Base-by-base conservation (phyloP, 371 early-diverging fungal species). In the Mortierella polycephala region DNA sequence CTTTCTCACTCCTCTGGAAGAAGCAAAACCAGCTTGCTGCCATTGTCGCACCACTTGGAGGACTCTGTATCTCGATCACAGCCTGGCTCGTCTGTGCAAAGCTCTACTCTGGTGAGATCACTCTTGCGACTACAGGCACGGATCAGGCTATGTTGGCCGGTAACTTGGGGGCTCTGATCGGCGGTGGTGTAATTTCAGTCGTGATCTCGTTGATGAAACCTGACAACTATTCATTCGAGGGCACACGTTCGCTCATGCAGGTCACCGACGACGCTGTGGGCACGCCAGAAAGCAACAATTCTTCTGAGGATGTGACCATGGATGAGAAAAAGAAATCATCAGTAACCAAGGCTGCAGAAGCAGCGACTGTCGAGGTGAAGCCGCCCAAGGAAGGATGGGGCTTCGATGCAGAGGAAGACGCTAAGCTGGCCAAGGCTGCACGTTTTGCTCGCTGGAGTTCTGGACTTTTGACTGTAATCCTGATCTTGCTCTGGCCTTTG, bases 121-220 rank as follows among this genome's bases (percentile, higher is more conserved):
- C 84, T 5, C 63, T 92, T 3, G 81, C 75, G 4, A 81, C 85
- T 4, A 89, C 92, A 1, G 85, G 87, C 42, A 85, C 84, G 23
- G 89, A 92, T 60, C 84, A 86, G 41, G 92, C 92, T 10, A 90
- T 92, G 90, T 85, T 92, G 81, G 87, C 92, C 7, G 92, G 92
- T 18, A 92, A 92, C 65, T 56, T 91, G 37, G 71, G 59, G 52
- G 84, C 45, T 3, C 64, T 60, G 58, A 52, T 55, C 20, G 81
- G 59, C 60, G 83, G 84, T 10, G 82, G 76, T 6, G 20, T 83
- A 13, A 71, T 86, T 20, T 63, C 87, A 2, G 66, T 83, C 6
- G 39, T 76, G 13, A 47, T 85, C 4, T 82, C 89, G 14, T 74
- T 85, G 51, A 57, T 84, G 54, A 81, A 83, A 12, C 91, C 92